Conservation (phyloP, 768 basidiomycete genomes). For the Rhodotorula toruloides region DNA sequence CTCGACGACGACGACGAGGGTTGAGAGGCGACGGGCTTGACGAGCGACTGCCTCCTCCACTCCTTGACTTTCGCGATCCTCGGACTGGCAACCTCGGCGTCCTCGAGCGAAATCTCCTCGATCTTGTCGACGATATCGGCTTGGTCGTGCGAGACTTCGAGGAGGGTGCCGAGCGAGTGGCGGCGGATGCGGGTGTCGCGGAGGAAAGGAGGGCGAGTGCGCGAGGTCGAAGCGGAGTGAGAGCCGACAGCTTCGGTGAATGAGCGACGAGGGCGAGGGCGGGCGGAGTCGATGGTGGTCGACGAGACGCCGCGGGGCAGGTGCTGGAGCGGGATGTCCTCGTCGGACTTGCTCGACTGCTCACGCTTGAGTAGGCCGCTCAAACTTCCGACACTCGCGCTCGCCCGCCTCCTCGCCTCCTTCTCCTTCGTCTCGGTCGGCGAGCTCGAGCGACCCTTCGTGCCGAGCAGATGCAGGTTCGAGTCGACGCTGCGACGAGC, state of each 20-base stretch:
- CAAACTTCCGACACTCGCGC: conserved; percentile 9
- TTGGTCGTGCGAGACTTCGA: conserved; percentile 16
- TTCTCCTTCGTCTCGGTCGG: background rate
- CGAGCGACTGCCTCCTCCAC: too few relatives aligned
- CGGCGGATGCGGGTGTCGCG: background rate
- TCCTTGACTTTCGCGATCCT: too few relatives aligned
- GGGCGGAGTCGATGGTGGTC: background rate
- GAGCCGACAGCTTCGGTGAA: conserved; percentile 5
- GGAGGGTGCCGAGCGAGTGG: conserved; percentile 30
- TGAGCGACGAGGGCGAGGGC: background rate
- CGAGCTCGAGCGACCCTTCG: background rate
- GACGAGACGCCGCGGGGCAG: background rate
- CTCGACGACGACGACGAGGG: background rate
- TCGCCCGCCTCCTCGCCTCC: background rate
- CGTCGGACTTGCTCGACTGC: background rate
- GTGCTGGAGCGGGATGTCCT: background rate
- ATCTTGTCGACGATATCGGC: conserved; percentile 13
- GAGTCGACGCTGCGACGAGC: conserved; percentile 6
- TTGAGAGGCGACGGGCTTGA: background rate
- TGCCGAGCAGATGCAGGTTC: background rate
- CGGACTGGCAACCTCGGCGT: too few relatives aligned
- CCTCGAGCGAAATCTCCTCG: too few relatives aligned
- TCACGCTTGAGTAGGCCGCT: conserved; percentile 5
- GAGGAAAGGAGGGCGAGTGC: background rate
- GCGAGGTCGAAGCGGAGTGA: background rate